These are phyloP conservation scores for Lolium multiflorum DNA, from an alignment of 176 grass and related monocot genomes.

Conservation along the genomic window DNA sequence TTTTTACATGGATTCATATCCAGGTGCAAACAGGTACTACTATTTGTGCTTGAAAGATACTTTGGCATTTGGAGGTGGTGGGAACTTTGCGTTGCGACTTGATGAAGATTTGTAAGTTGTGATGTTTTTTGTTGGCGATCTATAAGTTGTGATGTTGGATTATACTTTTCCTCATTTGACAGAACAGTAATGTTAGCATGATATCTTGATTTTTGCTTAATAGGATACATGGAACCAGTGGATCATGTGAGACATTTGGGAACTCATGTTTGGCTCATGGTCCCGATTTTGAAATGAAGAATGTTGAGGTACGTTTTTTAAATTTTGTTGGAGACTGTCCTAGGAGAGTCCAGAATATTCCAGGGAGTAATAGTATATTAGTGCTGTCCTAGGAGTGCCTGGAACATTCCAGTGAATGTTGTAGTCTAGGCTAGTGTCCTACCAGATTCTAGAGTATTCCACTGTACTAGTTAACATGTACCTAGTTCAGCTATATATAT, in stretches of 20 bases:
- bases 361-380: no score
- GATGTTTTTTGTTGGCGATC: constrained; percentile 54
- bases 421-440: no score
- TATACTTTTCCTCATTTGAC: constrained; percentile 14
- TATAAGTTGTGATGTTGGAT: constrained; percentile 59
- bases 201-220: constrained; percentile 42
- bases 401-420: no score
- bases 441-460: no score
- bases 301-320: constrained; percentile 64
- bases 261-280: constrained; percentile 87
- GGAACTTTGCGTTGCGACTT: constrained; percentile 71
- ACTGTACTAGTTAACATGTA: no score
- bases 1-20: constrained; percentile 8
- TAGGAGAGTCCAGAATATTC: no score
- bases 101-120: constrained; percentile 92
- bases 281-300: constrained; percentile 75
- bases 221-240: constrained; percentile 88
- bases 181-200: constrained; percentile 1
- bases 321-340: no score
- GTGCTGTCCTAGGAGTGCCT: no score
- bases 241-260: constrained; percentile 84
- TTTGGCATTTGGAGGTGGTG: constrained; percentile 90
- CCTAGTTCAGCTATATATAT: no score
- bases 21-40: constrained; percentile 88
- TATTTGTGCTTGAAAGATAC: constrained; percentile 88